phyloP scores from a whole-genome alignment of 176 grass and related monocot species.

The Oryza brachyantha region DNA sequence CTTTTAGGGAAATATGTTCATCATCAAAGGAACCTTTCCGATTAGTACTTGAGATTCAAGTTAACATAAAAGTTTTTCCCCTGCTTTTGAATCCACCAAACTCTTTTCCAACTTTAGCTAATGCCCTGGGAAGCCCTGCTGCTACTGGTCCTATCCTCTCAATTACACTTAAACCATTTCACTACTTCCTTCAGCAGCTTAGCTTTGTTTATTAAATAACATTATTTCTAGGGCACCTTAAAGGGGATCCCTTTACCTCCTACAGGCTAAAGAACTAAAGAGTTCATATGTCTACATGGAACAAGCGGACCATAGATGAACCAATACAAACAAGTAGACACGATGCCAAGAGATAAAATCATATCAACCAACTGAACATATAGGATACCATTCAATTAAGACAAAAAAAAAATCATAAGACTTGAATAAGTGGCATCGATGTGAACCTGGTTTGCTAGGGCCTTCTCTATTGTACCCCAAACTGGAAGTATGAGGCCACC shows the following conservation, averaged over 20 bases:
- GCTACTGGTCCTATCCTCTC: not conserved
- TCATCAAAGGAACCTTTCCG: not conserved
- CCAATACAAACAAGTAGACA: conserved; percentile 12
- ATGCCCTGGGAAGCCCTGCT: not conserved
- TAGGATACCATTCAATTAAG: not conserved
- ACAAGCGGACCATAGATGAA: not conserved
- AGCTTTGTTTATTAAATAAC: not conserved
- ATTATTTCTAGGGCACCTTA: not conserved
- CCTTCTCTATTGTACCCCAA: conserved; percentile 89
- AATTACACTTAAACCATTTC: not conserved
- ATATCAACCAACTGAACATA: conserved; percentile 20
- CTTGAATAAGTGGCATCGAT: conserved; percentile 11
- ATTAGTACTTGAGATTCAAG: not conserved
- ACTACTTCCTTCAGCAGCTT: not conserved
- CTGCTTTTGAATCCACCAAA: not conserved
- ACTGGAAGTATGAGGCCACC: conserved; percentile 98
- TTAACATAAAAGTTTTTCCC: not conserved
- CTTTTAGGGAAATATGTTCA: not conserved
- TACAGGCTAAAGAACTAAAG: too few species aligned
- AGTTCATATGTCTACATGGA: conserved; percentile 20
- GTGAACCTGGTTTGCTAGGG: conserved; percentile 83
- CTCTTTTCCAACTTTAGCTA: not conserved
- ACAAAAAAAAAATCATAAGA: not conserved
- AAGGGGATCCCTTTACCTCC: not conserved
- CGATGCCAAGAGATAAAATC: not conserved